Percentiles rank a stretch among this genome's conserved stretches.
phyloP scores from a whole-genome alignment of 192 early-diverging fungal species.

The Lobosporangium transversale region DNA sequence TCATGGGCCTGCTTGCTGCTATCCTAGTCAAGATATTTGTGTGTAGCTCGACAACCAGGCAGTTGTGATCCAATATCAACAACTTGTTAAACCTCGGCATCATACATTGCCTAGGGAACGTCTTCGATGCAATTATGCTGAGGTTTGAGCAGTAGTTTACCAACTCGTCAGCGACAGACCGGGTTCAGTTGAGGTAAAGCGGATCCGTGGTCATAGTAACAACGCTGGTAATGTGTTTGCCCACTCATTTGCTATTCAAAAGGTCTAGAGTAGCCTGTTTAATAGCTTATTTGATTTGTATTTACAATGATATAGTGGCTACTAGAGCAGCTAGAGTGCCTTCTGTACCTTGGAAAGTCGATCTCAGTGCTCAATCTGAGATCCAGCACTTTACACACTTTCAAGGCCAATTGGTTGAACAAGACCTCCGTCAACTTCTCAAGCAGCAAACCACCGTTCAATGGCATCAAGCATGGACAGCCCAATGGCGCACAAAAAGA shows the following conservation, averaged over 20 bases:
- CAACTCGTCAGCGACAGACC: background rate
- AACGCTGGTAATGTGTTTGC: background rate
- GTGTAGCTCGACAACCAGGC: background rate
- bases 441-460: slow-evolving; percentile 11
- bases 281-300: no score
- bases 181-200: background rate
- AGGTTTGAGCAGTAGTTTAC: background rate
- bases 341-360: background rate
- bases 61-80: background rate
- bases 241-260: no score
- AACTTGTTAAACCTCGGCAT: background rate
- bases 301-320: background rate
- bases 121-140: background rate
- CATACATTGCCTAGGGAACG: background rate
- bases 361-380: background rate
- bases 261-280: no score
- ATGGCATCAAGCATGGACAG: slow-evolving; percentile 6
- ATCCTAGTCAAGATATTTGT: background rate
- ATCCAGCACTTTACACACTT: background rate
- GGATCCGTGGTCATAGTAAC: background rate
- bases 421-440: slow-evolving; percentile 6
- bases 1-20: background rate
- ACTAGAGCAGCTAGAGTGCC: background rate
- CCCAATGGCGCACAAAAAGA: slow-evolving; percentile 2
- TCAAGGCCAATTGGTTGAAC: background rate